Base-by-base conservation (phyloP, 805 yeast genomes). In the Nematodospora valgi region DNA sequence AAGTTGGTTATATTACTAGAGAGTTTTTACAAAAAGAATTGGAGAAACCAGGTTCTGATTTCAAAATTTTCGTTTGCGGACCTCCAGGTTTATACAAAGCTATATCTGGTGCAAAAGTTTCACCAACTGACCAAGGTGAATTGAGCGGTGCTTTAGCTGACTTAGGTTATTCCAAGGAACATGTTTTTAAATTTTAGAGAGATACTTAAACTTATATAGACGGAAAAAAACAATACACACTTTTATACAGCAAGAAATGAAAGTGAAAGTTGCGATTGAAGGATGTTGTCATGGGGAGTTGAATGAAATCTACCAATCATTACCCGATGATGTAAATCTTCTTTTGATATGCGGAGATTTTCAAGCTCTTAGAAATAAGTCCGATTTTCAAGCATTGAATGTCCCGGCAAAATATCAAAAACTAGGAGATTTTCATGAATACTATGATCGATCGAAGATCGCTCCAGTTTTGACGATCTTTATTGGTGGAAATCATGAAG, bases 401-500 rank as follows among this genome's bases (percentile, higher is more conserved):
- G 86, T 87, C 7, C 98, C 98, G 0, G 60, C 62, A 0, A 91
- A 91, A 55, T 93, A 84, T 57, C 70, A 74, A 29, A 56, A 56
- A 27, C 51, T 87, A 47, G 96, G 96, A 2, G 96, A 91, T 48
- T 93, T 91, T 56, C 77, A 74, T 28, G 62, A 72, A 16, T 91
- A 88, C 54, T 86, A 85, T 49, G 52, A 51, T 1, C 86, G 91
- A 1, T 44, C 48, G 13, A 64, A 59, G 30, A 56, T 35, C 19
- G 95, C 96, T 0, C 96, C 96, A 0, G 68, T 82, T 1, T 58
- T 78, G 21, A 91, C 98, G 0, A 46, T 93, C 0, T 83, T 91
- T 46, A 77, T 93, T 27, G 98, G 98, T 3, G 98, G 98, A 0
- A 93, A 93, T 58, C 98, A 93, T 52, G 98, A 93, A 53, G 80